phyloP scores from a whole-genome alignment of 352 stramenopile species.

The Phytophthora podocarpi region DNA sequence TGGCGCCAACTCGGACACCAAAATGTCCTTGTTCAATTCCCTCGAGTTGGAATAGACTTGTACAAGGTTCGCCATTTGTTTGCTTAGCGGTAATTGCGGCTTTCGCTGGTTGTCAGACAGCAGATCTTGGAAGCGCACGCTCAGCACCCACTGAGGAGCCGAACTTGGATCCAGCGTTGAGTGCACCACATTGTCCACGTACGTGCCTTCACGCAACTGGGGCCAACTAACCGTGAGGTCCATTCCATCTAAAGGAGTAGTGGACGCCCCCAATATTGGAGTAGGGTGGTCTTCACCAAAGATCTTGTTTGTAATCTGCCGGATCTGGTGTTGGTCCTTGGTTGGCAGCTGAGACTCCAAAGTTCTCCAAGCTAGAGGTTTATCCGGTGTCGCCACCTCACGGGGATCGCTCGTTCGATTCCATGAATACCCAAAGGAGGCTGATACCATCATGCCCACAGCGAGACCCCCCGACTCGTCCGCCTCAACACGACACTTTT shows the following conservation, averaged over 20 bases:
- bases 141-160: slow-evolving; percentile 70
- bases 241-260: slow-evolving; percentile 57
- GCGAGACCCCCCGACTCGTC: slow-evolving; percentile 45
- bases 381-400: slow-evolving; percentile 27
- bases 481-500: slow-evolving; percentile 51
- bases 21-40: slow-evolving; percentile 68
- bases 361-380: slow-evolving; percentile 29
- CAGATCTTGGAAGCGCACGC: slow-evolving; percentile 51
- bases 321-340: slow-evolving; percentile 22
- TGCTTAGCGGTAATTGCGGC: slow-evolving; percentile 62
- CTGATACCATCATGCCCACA: slow-evolving; percentile 68
- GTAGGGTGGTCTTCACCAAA: slow-evolving; percentile 39
- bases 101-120: slow-evolving; percentile 54
- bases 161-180: slow-evolving; percentile 72
- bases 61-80: slow-evolving; percentile 69
- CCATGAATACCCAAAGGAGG: slow-evolving; percentile 72
- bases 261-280: slow-evolving; percentile 41
- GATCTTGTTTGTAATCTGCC: slow-evolving; percentile 34
- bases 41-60: slow-evolving; percentile 78
- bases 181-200: slow-evolving; percentile 86
- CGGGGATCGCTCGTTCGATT: slow-evolving; percentile 47
- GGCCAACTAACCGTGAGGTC: slow-evolving; percentile 72
- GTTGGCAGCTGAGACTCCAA: slow-evolving; percentile 26
- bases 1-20: slow-evolving; percentile 76
- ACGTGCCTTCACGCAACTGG: slow-evolving; percentile 76